A percentile compares a stretch with the other conserved stretches of the same genome.
These are phyloP conservation scores for Chytriomyces sp. DNA, from an alignment of 192 early-diverging fungal species.

Conservation along the genomic window DNA sequence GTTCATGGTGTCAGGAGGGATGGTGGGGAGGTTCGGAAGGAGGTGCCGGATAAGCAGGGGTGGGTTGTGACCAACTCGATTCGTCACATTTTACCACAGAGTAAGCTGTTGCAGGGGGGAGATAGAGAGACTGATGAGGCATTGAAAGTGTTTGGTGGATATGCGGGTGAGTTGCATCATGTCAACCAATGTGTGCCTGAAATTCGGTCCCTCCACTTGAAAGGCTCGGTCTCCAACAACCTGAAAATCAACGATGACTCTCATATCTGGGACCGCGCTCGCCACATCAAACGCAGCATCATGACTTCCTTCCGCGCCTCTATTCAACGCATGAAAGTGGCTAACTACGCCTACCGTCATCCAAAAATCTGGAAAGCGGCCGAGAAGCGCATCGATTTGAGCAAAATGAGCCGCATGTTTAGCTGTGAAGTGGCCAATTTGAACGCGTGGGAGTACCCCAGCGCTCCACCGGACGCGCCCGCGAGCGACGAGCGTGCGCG, in stretches of 20 bases:
- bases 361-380: constrained; percentile 38
- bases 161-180: constrained; percentile 15
- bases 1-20: background rate
- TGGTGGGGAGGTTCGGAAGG: background rate
- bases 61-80: constrained; percentile 44
- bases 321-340: constrained; percentile 39
- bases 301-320: constrained; percentile 12
- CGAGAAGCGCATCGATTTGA: constrained; percentile 33
- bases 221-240: constrained; percentile 37
- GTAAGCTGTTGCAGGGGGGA: constrained; percentile 38
- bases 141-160: constrained; percentile 43
- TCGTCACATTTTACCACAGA: constrained; percentile 42
- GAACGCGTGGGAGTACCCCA: constrained; percentile 44
- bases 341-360: constrained; percentile 39
- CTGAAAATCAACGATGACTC: constrained; percentile 29
- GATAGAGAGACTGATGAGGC: constrained; percentile 42
- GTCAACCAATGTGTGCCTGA: background rate
- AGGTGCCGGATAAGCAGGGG: constrained; percentile 39
- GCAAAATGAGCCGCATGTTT: constrained; percentile 28
- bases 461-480: constrained; percentile 17
- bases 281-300: constrained; percentile 26
- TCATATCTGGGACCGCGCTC: constrained; percentile 39
- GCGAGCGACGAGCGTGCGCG: constrained; percentile 12
- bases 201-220: background rate
- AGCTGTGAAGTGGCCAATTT: constrained; percentile 46